Evolutionary conservation across 192 early-diverging fungal genomes (phyloP), one percentile per base, ranked within the genome.

Genomic region (Geranomyces michiganensis): DNA sequence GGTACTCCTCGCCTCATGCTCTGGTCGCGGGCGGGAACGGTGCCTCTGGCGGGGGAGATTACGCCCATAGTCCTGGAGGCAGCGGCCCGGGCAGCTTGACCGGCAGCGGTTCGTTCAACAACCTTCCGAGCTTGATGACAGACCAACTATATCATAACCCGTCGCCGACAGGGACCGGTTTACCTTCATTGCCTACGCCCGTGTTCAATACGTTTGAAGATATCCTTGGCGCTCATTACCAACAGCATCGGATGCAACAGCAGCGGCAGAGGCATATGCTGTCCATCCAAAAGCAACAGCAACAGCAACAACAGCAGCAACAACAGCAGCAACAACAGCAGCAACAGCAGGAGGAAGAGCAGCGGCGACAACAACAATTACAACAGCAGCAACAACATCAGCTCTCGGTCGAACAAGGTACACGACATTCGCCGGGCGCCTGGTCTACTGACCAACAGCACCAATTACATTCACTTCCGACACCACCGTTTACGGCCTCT

Each of bases 401-500:
- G 29, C 22, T 6, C 7, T 15, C 51, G 7, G n/a, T 7, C 7
- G 29, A 51, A 10, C 66, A 56, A 15, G 48, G 32, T 27, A 47
- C 49, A 30, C 12, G 58, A 60, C 58, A 41, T 10, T 41, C 36
- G 26, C 21, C 51, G 14, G 51, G 6, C 51, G 51, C 6, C 63
- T 5, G 1, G 36, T 27, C n/a, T 30, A 19, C 43, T 43, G 22
- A 46, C 22, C 63, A 46, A 45, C 59, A 61, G 10, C 36, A 41
- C 29, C 59, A 56, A 33, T 17, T 31, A 17, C 30, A 56, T 33
- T 70, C 68, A 0, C 68, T 72, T 43, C 70, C 70, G 9, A 72
- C 70, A 6, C 70, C 70, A 27, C 70, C 70, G n/a, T 72, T 72
- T 27, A 64, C 70, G 29, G 70, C 70, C 14, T 41, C n/a, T n/a